Evolutionary conservation across 106 monocot species (phyloP).

Genomic region (Dendrobium nobile): DNA sequence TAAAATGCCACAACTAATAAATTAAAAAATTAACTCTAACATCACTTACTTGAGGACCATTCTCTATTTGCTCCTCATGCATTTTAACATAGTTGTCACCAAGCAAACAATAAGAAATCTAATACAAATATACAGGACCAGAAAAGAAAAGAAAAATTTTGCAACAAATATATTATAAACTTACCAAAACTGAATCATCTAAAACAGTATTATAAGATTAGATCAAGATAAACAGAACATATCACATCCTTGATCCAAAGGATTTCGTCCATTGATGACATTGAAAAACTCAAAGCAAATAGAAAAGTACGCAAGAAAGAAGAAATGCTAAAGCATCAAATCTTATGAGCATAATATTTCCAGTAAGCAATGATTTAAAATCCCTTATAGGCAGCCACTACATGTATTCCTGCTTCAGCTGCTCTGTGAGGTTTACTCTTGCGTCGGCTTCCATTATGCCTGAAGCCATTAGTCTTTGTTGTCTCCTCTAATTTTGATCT

Average conservation of each 20-base stretch:
- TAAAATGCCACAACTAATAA: too few species aligned
- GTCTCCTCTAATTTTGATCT: slow-evolving; percentile 26
- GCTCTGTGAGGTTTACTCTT: slow-evolving; percentile 70
- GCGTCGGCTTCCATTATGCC: slow-evolving; percentile 45
- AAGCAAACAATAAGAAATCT: too few species aligned
- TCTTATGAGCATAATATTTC: neutral
- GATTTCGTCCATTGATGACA: neutral
- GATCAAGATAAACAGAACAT: too few species aligned
- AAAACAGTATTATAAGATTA: too few species aligned
- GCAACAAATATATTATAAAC: too few species aligned
- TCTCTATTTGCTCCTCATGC: too few species aligned
- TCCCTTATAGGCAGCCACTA: neutral
- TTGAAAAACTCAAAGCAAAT: neutral
- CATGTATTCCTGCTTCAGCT: slow-evolving; percentile 60
- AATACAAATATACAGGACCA: too few species aligned
- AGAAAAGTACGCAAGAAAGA: neutral
- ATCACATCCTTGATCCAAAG: neutral
- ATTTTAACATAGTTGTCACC: too few species aligned
- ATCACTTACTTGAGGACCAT: too few species aligned
- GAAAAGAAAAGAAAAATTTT: too few species aligned
- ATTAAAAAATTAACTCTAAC: too few species aligned
- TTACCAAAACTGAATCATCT: too few species aligned
- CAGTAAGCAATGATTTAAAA: neutral
- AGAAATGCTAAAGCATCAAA: neutral
- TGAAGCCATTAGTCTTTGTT: slow-evolving; percentile 36